Evolutionary conservation across 2,329 filamentous ascomycete species (phyloP).

Genomic region (Tolypocladium nubicola): DNA sequence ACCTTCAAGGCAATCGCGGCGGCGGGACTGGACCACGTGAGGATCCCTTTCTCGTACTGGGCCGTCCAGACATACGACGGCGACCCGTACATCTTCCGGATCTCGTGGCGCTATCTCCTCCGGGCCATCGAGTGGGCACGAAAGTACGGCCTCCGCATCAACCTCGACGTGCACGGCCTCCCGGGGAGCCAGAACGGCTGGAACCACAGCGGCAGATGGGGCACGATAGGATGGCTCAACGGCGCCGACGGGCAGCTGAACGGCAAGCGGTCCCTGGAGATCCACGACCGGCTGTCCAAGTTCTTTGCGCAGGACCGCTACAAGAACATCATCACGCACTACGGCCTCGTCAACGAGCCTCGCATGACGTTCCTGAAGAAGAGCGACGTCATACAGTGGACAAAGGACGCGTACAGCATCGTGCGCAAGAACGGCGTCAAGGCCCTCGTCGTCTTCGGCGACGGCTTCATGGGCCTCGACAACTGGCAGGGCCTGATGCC

Average conservation of each 20-base stretch:
- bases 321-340: conserved; percentile 83
- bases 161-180: conserved; percentile 84
- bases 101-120: conserved; percentile 87
- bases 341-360: conserved; percentile 91
- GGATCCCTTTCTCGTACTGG: conserved; percentile 95
- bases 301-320: conserved; percentile 95
- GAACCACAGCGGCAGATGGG: conserved; percentile 87
- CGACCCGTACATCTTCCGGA: conserved; percentile 80
- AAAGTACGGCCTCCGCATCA: conserved; percentile 83
- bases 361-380: conserved; percentile 67
- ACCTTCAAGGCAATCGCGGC: conserved; percentile 76
- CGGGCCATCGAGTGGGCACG: conserved; percentile 89
- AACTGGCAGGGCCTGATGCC: conserved; percentile 85
- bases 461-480: conserved; percentile 83
- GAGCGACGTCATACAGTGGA: conserved; percentile 67
- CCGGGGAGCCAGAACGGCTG: conserved; percentile 95
- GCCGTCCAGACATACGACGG: conserved; percentile 73
- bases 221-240: conserved; percentile 77
- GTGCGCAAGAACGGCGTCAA: conserved; percentile 68
- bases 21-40: conserved; percentile 91
- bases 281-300: conserved; percentile 75
- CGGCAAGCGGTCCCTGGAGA: conserved; percentile 68
- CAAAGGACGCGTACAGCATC: conserved; percentile 57
- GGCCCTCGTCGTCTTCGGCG: conserved; percentile 72
- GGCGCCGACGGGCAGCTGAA: conserved; percentile 76